Evolutionary conservation across 73 alveolate species (phyloP).

Genomic region (Tetrahymena borealis): DNA sequence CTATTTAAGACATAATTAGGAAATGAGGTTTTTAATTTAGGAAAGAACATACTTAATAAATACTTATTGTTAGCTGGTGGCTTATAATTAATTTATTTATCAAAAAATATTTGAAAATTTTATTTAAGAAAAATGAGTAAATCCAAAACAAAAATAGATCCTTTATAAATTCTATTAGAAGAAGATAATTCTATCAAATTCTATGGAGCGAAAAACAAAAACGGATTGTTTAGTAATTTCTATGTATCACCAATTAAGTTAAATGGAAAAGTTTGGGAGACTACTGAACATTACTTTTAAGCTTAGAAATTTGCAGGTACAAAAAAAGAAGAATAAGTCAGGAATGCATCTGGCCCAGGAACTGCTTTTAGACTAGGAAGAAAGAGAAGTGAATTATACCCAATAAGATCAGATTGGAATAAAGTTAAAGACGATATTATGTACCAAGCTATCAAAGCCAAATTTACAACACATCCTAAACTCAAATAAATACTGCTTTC

Average conservation of each 20-base stretch:
- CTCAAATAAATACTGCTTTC: constrained; percentile 8
- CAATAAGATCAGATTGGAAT: constrained; percentile 36
- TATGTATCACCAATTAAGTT: constrained; percentile 4
- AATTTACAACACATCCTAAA: constrained; percentile 21
- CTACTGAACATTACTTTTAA: constrained; percentile 53
- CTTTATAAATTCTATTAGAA: background rate
- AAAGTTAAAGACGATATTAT: constrained; percentile 39
- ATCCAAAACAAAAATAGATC: background rate
- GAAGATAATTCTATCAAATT: background rate
- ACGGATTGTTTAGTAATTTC: constrained; percentile 24
- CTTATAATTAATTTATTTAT: background rate
- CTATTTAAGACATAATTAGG: too few species aligned
- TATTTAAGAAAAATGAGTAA: background rate
- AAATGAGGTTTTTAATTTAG: too few species aligned
- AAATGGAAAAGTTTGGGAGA: constrained; percentile 21
- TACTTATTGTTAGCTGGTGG: too few species aligned
- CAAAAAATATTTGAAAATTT: background rate
- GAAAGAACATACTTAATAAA: too few species aligned
- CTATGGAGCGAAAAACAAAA: constrained; percentile 6
- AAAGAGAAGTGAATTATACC: background rate
- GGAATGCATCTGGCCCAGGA: constrained; percentile 34
- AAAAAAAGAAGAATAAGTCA: constrained; percentile 16
- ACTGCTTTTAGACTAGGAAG: constrained; percentile 45
- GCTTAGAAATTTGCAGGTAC: constrained; percentile 35
- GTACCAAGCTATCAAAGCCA: constrained; percentile 39